A percentile compares a stretch with the other conserved stretches of the same genome.
phyloP scores from a whole-genome alignment of 2,329 filamentous ascomycete species.

The Aspergillus pseudoglaucus region DNA sequence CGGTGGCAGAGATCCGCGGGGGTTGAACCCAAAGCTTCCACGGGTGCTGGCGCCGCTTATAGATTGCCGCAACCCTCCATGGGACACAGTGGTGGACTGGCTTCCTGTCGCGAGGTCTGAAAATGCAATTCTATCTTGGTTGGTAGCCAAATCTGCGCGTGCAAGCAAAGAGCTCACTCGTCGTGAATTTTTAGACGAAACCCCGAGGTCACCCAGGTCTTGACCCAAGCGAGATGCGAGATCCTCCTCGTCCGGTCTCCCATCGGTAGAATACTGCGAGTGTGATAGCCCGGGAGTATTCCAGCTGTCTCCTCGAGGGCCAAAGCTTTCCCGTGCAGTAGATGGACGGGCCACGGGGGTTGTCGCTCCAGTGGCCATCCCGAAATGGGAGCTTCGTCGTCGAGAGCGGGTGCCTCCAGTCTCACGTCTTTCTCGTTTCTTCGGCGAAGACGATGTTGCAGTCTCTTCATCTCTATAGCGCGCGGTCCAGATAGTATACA shows the following conservation, averaged over 20 bases:
- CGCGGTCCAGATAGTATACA: slow-evolving; percentile 80
- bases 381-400: slow-evolving; percentile 60
- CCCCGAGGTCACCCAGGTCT: slow-evolving; percentile 52
- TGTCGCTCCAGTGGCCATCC: slow-evolving; percentile 60
- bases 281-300: slow-evolving; percentile 36
- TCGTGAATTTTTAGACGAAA: slow-evolving; percentile 57
- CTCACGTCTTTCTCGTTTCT: slow-evolving; percentile 41
- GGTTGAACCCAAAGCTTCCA: slow-evolving; percentile 51
- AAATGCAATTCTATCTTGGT: slow-evolving; percentile 74
- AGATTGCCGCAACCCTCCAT: slow-evolving; percentile 59
- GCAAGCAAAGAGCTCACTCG: slow-evolving; percentile 88
- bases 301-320: slow-evolving; percentile 43
- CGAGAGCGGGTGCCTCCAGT: slow-evolving; percentile 60
- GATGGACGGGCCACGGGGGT: slow-evolving; percentile 65
- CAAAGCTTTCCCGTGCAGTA: slow-evolving; percentile 70
- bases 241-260: slow-evolving; percentile 52
- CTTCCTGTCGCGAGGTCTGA: slow-evolving; percentile 57
- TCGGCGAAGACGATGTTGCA: slow-evolving; percentile 35
- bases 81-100: slow-evolving; percentile 27
- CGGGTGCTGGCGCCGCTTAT: slow-evolving; percentile 62
- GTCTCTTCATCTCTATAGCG: slow-evolving; percentile 64
- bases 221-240: slow-evolving; percentile 66
- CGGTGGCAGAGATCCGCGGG: slow-evolving; percentile 51
- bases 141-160: slow-evolving; percentile 76
- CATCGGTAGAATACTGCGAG: slow-evolving; percentile 38